Evolutionary conservation across 495 filamentous ascomycete genomes (phyloP).

Genomic region (Aspergillus carlsbadensis): DNA sequence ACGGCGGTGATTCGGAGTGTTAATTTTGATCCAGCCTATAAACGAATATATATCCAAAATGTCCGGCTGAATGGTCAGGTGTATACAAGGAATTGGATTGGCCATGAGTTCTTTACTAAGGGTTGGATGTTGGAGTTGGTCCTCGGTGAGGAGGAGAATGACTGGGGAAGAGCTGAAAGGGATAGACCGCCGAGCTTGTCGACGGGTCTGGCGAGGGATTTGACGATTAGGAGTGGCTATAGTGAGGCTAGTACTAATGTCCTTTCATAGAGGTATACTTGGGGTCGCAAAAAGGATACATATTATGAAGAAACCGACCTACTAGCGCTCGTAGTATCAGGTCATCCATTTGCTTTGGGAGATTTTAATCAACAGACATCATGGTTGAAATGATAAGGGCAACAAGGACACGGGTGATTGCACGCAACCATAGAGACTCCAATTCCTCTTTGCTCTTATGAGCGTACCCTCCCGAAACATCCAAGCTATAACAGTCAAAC

Average conservation of each 20-base stretch:
- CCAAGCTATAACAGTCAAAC: not conserved
- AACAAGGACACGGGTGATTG: not conserved
- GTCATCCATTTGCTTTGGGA: no score
- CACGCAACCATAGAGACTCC: not conserved
- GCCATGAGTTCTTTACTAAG: slow-evolving; percentile 70
- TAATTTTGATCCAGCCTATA: slow-evolving; percentile 58
- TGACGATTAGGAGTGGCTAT: no score
- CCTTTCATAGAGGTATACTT: no score
- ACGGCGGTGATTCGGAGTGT: slow-evolving; percentile 58
- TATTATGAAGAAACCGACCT: no score
- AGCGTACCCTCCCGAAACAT: not conserved
- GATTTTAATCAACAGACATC: not conserved
- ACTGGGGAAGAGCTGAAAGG: slow-evolving; percentile 76
- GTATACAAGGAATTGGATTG: slow-evolving; percentile 71
- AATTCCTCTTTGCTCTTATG: not conserved
- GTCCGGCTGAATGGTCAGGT: slow-evolving; percentile 62
- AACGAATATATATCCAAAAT: slow-evolving; percentile 66
- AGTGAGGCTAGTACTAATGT: no score
- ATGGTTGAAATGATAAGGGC: not conserved
- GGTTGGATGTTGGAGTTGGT: slow-evolving; percentile 67
- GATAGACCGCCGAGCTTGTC: no score
- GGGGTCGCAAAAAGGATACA: no score
- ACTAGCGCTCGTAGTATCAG: no score
- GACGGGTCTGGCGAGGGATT: no score
- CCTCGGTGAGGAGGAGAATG: slow-evolving; percentile 62